Base-by-base conservation (phyloP, 805 yeast genomes). In the Isabelozyma pseudorhagii region DNA sequence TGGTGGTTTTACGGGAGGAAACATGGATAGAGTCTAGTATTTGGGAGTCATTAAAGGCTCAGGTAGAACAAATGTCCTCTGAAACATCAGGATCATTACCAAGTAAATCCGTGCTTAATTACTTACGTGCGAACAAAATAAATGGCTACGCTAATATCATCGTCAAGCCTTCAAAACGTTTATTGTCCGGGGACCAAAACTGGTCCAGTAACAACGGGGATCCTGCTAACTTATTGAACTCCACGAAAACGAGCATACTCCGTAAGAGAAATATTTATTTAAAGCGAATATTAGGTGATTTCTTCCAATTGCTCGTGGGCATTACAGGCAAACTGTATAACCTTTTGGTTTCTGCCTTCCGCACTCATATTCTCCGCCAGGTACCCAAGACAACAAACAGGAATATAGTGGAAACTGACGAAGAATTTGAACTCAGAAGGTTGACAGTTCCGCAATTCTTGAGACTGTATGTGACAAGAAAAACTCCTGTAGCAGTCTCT, bases 11-110 rank as follows among this genome's bases (percentile, higher is more conserved):
- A n/a, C 81, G 81, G n/a, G 60, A 63, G 9, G 64, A 70, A 11
- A 85, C 88, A 0, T 87, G 84, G 81, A 51, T 85, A 15, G 87
- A 82, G 46, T 60, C 69, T 21, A 57, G 57, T 41, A 50, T 64
- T 34, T 62, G 66, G 67, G 50, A 55, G 40, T 14, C 38, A 4
- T 10, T 42, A 2, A 13, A 51, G 46, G 10, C 11, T 53, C n/a
- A 38, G 42, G 25, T 28, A 14, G 8, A 15, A 47, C 25, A 8
- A 31, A 17, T 15, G 21, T 3, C 17, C 15, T 7, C 14, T 29
- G 40, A 11, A n/a, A 27, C 29, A 40, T 40, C 14, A 11, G 38
- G 9, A 40, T 45, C 10, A 18, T 43, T 21, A n/a, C 13, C 21
- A 14, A 21, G 46, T 25, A 28, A 13, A 29, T 47, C 49, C 40